Evolutionary conservation across 495 filamentous ascomycete species (phyloP), one percentile per base, ranked within the genome.

Genomic region (Articulospora tetracladia): DNA sequence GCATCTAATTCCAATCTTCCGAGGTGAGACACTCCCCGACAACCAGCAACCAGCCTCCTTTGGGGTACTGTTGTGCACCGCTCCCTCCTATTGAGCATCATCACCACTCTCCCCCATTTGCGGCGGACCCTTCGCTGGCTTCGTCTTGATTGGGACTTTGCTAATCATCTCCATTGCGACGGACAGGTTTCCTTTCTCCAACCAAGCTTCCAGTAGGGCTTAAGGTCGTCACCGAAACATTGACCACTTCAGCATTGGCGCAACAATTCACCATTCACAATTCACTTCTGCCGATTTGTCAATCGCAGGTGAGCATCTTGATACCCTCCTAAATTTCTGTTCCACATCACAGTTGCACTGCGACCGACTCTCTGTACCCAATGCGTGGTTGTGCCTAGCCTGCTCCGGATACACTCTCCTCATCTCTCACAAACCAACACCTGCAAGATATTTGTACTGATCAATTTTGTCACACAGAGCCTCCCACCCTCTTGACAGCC

Each of bases 11-110:
- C 24, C 47, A 57, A 47, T 60, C 36, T 55, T 54, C 46, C 58
- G 54, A 67, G 65, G 65, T 67, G 30, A 67, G 65, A 61, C 61
- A 59, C 57, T 41, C 49, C 53, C 22, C 24, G 8, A 24, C 25
- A 27, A 46, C 24, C 20, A 28, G 48, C 58, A 41, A 23, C 59
- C 48, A 56, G 36, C 64, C 53, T 54, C 48, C 55, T 57, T 64
- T 57, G 41, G 36, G 52, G 34, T 11, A 15, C 39, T 44, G 39
- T 44, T n/a, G 39, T 44, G 39, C 39, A 44, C 55, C 48, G 36
- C 7, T 27, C 58, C 39, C 53, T 52, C 52, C 24, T 57, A 47
- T 59, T 28, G 46, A 62, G 47, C 58, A 55, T 44, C 57, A 41
- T 19, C 19, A 32, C 47, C 55, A 17, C 36, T 20, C 12, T 49